Evolutionary conservation across 768 basidiomycete genomes (phyloP).

Genomic region (Hypholoma sublateritium): DNA sequence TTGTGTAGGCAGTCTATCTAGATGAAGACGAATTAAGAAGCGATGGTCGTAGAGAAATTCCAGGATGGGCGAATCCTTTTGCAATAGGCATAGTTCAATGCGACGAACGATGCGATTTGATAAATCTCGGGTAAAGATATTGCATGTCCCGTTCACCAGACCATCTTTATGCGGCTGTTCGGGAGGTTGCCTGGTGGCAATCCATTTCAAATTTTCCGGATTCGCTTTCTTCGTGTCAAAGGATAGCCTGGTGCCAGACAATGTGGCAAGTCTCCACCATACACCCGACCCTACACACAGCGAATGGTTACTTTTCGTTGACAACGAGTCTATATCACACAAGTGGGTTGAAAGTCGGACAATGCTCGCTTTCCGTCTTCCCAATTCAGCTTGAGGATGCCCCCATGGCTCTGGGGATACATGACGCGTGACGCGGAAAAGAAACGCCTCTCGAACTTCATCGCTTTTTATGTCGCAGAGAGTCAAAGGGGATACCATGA

Average conservation of each 20-base stretch:
- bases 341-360: slow-evolving; percentile 47
- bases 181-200: slow-evolving; percentile 60
- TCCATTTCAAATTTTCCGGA: slow-evolving; percentile 46
- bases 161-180: slow-evolving; percentile 22
- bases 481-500: slow-evolving; percentile 40
- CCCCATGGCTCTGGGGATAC: slow-evolving; percentile 81
- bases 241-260: slow-evolving; percentile 19
- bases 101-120: slow-evolving; percentile 29
- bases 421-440: slow-evolving; percentile 64
- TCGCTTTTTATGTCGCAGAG: slow-evolving; percentile 34
- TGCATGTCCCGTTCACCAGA: slow-evolving; percentile 3
- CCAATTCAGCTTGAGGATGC: slow-evolving; percentile 57
- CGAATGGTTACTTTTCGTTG: slow-evolving; percentile 17
- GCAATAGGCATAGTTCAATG: slow-evolving; percentile 15
- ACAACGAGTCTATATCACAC: slow-evolving; percentile 38
- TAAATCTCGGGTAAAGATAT: slow-evolving; percentile 40
- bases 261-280: slow-evolving; percentile 56
- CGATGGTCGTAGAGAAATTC: slow-evolving; percentile 65
- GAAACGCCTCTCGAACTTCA: slow-evolving; percentile 37
- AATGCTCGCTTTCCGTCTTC: slow-evolving; percentile 48
- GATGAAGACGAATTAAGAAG: slow-evolving; percentile 52
- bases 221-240: not conserved
- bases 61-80: slow-evolving; percentile 18
- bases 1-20: slow-evolving; percentile 39
- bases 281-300: slow-evolving; percentile 59